These are phyloP conservation scores for Phaeosphaeriaceae sp. DNA, from an alignment of 2,329 filamentous ascomycete species.

Conservation along the genomic window DNA sequence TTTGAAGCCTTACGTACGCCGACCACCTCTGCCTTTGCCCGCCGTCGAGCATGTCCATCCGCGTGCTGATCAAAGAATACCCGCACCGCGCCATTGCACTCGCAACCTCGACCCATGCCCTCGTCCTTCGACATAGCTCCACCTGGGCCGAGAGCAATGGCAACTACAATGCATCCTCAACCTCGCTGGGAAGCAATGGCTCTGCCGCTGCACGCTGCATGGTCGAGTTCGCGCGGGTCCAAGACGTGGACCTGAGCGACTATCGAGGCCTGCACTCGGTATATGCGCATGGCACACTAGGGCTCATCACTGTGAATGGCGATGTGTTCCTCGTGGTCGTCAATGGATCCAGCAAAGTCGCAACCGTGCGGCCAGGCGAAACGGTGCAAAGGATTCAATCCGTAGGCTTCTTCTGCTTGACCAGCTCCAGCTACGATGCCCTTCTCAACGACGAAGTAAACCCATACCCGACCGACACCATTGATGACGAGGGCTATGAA, in stretches of 20 bases:
- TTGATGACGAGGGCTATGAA: constrained; percentile 61
- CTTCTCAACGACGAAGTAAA: constrained; percentile 66
- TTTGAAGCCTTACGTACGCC: constrained; percentile 13
- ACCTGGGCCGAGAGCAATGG: constrained; percentile 61
- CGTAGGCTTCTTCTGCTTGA: constrained; percentile 92
- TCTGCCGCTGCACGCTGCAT: constrained; percentile 68
- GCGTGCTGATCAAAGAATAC: constrained; percentile 83
- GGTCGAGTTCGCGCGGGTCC: constrained; percentile 78
- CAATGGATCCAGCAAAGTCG: constrained; percentile 77
- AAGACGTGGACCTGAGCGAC: constrained; percentile 71
- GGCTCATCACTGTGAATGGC: constrained; percentile 79
- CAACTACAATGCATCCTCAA: constrained; percentile 64
- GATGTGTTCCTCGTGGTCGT: constrained; percentile 94
- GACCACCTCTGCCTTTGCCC: constrained; percentile 13
- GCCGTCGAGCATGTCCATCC: constrained; percentile 58
- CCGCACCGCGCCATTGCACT: constrained; percentile 88
- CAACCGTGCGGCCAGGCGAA: constrained; percentile 84
- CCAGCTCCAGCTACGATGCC: constrained; percentile 83
- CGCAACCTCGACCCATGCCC: constrained; percentile 76
- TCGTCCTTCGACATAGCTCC: constrained; percentile 82
- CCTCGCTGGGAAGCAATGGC: constrained; percentile 54
- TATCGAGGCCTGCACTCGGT: constrained; percentile 78
- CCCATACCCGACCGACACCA: constrained; percentile 60
- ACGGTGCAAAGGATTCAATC: constrained; percentile 84
- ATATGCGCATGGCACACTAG: constrained; percentile 83